These are phyloP conservation scores for Pyrus hybrid DNA, from an alignment of 331 rosid species.

Conservation along the genomic window DNA sequence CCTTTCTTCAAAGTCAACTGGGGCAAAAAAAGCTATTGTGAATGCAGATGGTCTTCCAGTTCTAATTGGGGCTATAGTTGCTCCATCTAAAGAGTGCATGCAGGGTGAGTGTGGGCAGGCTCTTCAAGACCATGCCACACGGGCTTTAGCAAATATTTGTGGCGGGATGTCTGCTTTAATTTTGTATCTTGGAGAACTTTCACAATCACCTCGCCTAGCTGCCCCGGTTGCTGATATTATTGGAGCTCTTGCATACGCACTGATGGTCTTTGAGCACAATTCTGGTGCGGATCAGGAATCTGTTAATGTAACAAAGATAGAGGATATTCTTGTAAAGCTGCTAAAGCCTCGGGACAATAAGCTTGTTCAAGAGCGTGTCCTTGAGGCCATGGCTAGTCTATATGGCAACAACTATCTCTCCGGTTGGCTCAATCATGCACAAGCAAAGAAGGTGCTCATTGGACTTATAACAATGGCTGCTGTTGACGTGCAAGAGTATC, in stretches of 20 bases:
- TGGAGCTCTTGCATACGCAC: slow-evolving; percentile 91
- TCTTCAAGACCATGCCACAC: slow-evolving; percentile 76
- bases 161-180: slow-evolving; percentile 86
- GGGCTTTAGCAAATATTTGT: slow-evolving; percentile 73
- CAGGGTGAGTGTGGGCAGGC: slow-evolving; percentile 69
- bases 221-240: slow-evolving; percentile 87
- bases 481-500: slow-evolving; percentile 68
- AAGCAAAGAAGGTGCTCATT: slow-evolving; percentile 76
- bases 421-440: slow-evolving; percentile 59
- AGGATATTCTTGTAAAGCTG: slow-evolving; percentile 69
- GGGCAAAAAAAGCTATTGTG: slow-evolving; percentile 70
- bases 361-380: slow-evolving; percentile 83
- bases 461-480: slow-evolving; percentile 89
- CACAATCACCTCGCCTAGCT: slow-evolving; percentile 64
- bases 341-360: slow-evolving; percentile 73
- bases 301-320: slow-evolving; percentile 60
- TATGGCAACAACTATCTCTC: slow-evolving; percentile 79
- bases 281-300: slow-evolving; percentile 38
- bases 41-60: slow-evolving; percentile 62
- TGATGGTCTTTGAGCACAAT: slow-evolving; percentile 74
- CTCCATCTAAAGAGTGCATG: slow-evolving; percentile 97
- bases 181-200: slow-evolving; percentile 84
- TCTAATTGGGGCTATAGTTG: slow-evolving; percentile 91
- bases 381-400: slow-evolving; percentile 96
- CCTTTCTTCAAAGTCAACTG: slow-evolving; percentile 71